Evolutionary conservation across 2,329 filamentous ascomycete genomes (phyloP).

Genomic region (Coniochaeta sp.): DNA sequence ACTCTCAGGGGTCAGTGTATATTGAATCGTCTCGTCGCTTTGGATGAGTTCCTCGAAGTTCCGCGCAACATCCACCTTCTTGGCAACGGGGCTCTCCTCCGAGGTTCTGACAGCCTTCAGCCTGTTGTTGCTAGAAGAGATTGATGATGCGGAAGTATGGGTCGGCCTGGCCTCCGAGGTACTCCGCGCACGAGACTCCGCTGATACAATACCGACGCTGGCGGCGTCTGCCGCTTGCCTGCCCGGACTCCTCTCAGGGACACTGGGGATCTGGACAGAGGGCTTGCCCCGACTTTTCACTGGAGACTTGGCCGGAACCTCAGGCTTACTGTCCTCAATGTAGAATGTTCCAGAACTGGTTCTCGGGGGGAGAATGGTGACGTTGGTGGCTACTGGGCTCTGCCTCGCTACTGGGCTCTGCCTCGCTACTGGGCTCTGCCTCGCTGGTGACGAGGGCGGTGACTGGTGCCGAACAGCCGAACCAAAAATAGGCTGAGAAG

Average conservation of each 20-base stretch:
- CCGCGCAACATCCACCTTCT: constrained; percentile 49
- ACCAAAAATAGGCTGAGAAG: constrained; percentile 15
- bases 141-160: constrained; percentile 44
- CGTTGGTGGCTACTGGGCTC: constrained; percentile 21
- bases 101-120: constrained; percentile 49
- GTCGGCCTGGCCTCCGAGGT: constrained; percentile 31
- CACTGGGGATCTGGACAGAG: constrained; percentile 8
- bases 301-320: constrained; percentile 25
- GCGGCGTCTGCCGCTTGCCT: constrained; percentile 4
- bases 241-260: constrained; percentile 20
- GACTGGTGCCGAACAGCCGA: constrained; percentile 11
- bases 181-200: constrained; percentile 23
- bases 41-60: constrained; percentile 76
- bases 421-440: constrained; percentile 17
- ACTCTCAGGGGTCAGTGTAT: constrained; percentile 71
- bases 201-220: constrained; percentile 30
- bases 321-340: constrained; percentile 24
- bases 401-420: constrained; percentile 12
- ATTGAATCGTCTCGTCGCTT: constrained; percentile 76
- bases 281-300: constrained; percentile 10
- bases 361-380: constrained; percentile 24
- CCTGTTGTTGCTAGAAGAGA: constrained; percentile 41
- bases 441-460: constrained; percentile 16
- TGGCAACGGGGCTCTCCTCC: constrained; percentile 40
- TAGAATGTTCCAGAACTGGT: constrained; percentile 22